Conservation (phyloP, 2,329 filamentous ascomycete genomes). For the Trichophyton schoenleinii region DNA sequence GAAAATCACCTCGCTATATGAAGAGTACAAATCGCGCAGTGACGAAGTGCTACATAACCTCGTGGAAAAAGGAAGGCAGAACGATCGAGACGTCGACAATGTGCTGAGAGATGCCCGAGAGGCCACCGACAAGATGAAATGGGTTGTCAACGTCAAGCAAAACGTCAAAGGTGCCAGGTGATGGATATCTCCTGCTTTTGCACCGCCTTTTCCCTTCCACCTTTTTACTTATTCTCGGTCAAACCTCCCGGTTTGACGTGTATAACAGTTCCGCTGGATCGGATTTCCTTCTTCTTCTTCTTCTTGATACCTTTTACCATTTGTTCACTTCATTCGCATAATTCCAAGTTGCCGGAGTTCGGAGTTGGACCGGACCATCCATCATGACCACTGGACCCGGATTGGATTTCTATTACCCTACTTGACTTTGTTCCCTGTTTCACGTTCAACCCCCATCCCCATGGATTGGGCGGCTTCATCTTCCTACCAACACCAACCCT, state of each 20-base stretch:
- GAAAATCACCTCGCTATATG: constrained; percentile 28
- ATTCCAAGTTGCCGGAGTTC: constrained; percentile 8
- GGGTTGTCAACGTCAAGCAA: constrained; percentile 34
- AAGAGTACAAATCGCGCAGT: constrained; percentile 31
- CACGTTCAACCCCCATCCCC: not conserved
- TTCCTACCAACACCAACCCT: not conserved
- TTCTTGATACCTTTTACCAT: constrained; percentile 3
- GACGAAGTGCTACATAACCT: constrained; percentile 28
- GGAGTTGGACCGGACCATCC: constrained; percentile 9
- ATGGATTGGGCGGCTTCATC: not conserved
- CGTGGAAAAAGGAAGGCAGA: constrained; percentile 21
- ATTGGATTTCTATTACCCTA: not conserved
- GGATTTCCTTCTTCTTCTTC: constrained; percentile 4
- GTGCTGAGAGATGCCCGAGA: constrained; percentile 31
- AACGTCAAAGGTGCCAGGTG: not conserved
- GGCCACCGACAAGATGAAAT: constrained; percentile 36
- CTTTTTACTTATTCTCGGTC: not conserved
- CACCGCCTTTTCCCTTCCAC: not conserved
- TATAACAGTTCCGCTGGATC: constrained; percentile 1
- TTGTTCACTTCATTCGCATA: constrained; percentile 7
- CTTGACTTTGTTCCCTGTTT: not conserved
- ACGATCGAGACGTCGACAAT: constrained; percentile 24
- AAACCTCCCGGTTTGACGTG: not conserved
- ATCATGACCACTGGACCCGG: not conserved
- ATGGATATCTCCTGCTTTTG: not conserved